These are phyloP conservation scores for Rubia peregrina DNA, from an alignment of 305 asterid genomes.

Conservation along the genomic window DNA sequence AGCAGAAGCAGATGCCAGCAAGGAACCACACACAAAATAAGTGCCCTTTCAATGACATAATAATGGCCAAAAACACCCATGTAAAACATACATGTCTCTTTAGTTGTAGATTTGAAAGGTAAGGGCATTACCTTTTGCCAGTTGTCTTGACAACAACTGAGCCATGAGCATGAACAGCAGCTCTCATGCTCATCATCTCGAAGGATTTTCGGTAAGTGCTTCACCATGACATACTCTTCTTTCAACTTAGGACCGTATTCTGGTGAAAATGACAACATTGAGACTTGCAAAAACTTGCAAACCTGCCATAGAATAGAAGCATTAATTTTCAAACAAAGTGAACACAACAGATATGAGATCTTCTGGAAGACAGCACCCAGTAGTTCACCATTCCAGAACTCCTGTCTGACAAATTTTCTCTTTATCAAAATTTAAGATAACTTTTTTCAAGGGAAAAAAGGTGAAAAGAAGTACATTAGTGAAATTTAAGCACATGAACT, in stretches of 20 bases:
- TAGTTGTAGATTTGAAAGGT: background rate
- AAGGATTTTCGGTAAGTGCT: slow-evolving; percentile 42
- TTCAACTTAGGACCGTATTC: slow-evolving; percentile 95
- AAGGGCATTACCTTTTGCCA: slow-evolving; percentile 67
- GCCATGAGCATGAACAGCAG: slow-evolving; percentile 51
- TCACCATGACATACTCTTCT: slow-evolving; percentile 93
- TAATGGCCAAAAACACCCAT: background rate
- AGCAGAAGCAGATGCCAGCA: background rate
- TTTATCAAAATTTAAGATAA: background rate
- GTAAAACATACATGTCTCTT: slow-evolving; percentile 2
- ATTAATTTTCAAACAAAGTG: background rate
- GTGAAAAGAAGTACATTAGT: background rate
- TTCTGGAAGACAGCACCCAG: background rate
- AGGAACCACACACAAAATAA: background rate
- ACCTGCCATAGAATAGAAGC: slow-evolving; percentile 51
- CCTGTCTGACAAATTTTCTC: background rate
- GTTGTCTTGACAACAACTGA: slow-evolving; percentile 55
- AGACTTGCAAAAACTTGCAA: slow-evolving; percentile 92
- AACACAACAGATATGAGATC: background rate
- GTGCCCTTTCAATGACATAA: background rate
- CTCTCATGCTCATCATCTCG: slow-evolving; percentile 46
- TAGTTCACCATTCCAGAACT: background rate
- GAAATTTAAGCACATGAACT: background rate
- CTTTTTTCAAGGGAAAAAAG: background rate
- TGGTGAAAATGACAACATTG: slow-evolving; percentile 79